Evolutionary conservation across 208 protist species (phyloP).

Genomic region (Crithidia fasciculata): DNA sequence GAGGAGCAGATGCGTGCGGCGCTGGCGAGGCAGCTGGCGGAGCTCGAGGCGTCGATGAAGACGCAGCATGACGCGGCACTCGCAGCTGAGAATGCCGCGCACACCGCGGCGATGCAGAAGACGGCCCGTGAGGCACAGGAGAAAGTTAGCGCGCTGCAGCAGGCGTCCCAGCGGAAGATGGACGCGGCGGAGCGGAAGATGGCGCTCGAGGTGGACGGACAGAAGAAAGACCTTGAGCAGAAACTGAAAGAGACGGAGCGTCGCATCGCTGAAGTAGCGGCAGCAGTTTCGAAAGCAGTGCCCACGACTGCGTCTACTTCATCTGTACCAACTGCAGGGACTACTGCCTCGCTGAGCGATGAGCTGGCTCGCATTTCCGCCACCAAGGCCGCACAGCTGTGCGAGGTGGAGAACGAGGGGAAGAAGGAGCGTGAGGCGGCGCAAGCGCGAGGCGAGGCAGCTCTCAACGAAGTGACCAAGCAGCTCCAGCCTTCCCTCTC

Average conservation of each 20-base stretch:
- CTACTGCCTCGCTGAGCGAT: slow-evolving; percentile 22
- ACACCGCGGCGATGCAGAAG: slow-evolving; percentile 21
- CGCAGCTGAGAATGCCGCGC: slow-evolving; percentile 4
- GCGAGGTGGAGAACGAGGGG: slow-evolving; percentile 19
- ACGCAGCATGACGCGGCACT: slow-evolving; percentile 17
- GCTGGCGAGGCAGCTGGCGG: slow-evolving; percentile 15
- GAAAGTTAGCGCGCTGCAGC: slow-evolving; percentile 9
- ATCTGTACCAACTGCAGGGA: neutral
- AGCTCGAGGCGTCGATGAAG: slow-evolving; percentile 16
- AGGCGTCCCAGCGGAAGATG: slow-evolving; percentile 30
- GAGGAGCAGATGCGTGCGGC: slow-evolving; percentile 27
- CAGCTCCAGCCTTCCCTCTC: slow-evolving; percentile 15
- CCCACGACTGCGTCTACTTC: neutral
- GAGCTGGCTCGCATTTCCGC: slow-evolving; percentile 20
- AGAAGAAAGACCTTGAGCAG: slow-evolving; percentile 31
- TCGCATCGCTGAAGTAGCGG: slow-evolving; percentile 15
- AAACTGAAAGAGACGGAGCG: slow-evolving; percentile 34
- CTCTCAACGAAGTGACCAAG: slow-evolving; percentile 15
- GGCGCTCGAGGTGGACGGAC: slow-evolving; percentile 24
- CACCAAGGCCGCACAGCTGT: slow-evolving; percentile 21
- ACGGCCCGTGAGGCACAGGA: slow-evolving; percentile 18
- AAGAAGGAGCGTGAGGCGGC: slow-evolving; percentile 25
- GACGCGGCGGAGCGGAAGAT: slow-evolving; percentile 26
- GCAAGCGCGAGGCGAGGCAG: slow-evolving; percentile 19
- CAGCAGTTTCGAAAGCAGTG: neutral